Evolutionary conservation across 2,329 filamentous ascomycete genomes (phyloP).

Genomic region (Colletotrichum melonis): DNA sequence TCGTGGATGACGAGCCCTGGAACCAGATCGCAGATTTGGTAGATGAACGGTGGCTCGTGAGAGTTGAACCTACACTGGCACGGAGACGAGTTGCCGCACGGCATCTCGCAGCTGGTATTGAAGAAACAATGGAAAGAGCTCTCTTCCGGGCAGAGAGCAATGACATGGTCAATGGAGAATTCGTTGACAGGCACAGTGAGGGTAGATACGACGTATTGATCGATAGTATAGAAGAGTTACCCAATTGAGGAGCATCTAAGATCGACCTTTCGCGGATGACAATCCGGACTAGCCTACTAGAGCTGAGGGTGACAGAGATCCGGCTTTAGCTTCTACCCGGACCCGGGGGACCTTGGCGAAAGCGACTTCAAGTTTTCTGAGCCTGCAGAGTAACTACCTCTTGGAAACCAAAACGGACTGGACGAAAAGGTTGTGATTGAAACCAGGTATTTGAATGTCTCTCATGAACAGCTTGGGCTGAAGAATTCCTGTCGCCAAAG

Average conservation of each 20-base stretch:
- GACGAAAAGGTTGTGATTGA: no score
- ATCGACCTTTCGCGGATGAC: not conserved
- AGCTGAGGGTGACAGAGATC: not conserved
- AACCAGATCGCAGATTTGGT: slow-evolving; percentile 53
- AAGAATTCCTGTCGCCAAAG: not conserved
- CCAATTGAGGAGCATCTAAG: not conserved
- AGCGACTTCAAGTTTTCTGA: not conserved
- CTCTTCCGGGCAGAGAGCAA: slow-evolving; percentile 41
- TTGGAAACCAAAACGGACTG: no score
- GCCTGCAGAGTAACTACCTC: no score
- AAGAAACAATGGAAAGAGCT: slow-evolving; percentile 40
- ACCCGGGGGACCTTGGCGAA: not conserved
- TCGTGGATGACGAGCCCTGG: slow-evolving; percentile 59
- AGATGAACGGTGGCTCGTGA: slow-evolving; percentile 54
- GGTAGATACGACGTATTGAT: slow-evolving; percentile 42
- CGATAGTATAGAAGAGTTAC: slow-evolving; percentile 40
- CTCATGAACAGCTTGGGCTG: not conserved
- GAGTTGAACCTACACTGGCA: slow-evolving; percentile 39
- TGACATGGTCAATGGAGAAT: slow-evolving; percentile 44
- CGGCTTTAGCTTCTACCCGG: not conserved
- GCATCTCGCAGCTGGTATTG: slow-evolving; percentile 44
- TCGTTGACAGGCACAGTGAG: slow-evolving; percentile 35
- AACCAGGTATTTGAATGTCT: not conserved
- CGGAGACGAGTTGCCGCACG: slow-evolving; percentile 39
- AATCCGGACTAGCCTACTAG: not conserved